These are phyloP conservation scores for Zoysia japonica DNA, from an alignment of 176 grass and related monocot species.

Conservation along the genomic window DNA sequence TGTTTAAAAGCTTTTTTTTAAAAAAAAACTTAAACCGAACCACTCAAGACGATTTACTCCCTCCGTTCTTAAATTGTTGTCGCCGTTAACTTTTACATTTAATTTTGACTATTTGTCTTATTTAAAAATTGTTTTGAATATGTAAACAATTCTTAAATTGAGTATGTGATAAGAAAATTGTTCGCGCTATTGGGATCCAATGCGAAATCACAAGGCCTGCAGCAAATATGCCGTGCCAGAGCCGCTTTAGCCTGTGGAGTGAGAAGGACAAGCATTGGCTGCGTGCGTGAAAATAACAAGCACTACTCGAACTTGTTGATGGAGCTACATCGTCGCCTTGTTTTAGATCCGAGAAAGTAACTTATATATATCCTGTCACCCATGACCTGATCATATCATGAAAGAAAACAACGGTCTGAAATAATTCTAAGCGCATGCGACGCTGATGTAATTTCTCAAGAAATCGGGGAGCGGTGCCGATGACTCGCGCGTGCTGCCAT, in stretches of 20 bases:
- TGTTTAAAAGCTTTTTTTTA: background rate
- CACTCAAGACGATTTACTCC: background rate
- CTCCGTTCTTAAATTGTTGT: no score
- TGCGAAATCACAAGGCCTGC: background rate
- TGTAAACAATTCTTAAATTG: no score
- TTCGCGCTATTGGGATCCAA: conserved; percentile 14
- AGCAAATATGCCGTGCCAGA: conserved; percentile 9
- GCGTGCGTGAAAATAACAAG: conserved; percentile 33
- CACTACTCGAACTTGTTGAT: conserved; percentile 34
- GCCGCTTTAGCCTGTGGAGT: conserved; percentile 4
- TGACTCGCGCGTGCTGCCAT: background rate
- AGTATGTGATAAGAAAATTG: background rate
- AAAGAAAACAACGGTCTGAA: background rate
- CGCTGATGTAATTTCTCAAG: background rate
- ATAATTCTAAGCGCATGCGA: background rate
- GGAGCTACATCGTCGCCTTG: conserved; percentile 33
- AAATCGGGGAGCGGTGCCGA: background rate
- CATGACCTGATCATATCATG: conserved; percentile 31
- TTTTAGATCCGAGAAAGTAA: conserved; percentile 12
- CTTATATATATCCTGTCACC: conserved; percentile 29
- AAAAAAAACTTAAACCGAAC: background rate
- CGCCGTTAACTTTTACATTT: no score
- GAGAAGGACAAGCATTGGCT: conserved; percentile 49
- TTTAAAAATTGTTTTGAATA: no score
- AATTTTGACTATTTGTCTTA: no score